Evolutionary conservation across 352 stramenopile species (phyloP), one percentile per base, ranked within the genome.

Genomic region (Pythium dissimile): DNA sequence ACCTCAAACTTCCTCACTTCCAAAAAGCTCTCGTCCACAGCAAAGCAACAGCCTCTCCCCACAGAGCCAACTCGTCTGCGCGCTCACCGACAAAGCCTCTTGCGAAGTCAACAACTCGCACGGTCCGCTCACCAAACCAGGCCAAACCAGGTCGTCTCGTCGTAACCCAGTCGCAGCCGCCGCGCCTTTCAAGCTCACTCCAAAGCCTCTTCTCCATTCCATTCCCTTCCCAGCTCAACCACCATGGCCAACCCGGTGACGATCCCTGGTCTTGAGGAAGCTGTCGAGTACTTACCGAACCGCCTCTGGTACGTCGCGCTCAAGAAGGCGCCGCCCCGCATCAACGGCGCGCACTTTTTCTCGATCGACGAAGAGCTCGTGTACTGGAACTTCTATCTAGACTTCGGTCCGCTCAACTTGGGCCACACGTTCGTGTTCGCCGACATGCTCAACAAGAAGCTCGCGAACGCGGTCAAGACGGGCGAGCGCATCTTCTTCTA

Each of bases 341-440:
- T 77, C 27, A 64, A 59, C 13, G 74, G 72, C 47, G 61, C 66
- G 47, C 78, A 88, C 55, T 93, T 84, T 63, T 96, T 95, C 63
- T 88, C 61, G 27, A 92, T 96, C 45, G 86, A 96, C 72, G 56
- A 79, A 5, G 75, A 94, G 62, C 72, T 98, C 43, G 54, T 95
- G 2, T 99, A 99, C 69, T 96, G 88, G 83, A 97, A 97, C 65
- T 98, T 98, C 63, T 98, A 97, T 73, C 73, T 98, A 16, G 95
- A 99, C 72, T 99, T 98, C 80, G 95, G 95, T 8, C 95, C 94
- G 35, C 75, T 98, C n/a, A 98, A 97, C 62, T 66, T 98, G 2
- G 92, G 88, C 48, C 57, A 56, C 43, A 75, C 67, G 35, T 74
- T 75, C 31, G 54, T 66, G 15, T 98, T 98, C 65, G 16, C 75